phyloP scores from a whole-genome alignment of 129 eudicot species.

The Gnaphalium uliginosum region DNA sequence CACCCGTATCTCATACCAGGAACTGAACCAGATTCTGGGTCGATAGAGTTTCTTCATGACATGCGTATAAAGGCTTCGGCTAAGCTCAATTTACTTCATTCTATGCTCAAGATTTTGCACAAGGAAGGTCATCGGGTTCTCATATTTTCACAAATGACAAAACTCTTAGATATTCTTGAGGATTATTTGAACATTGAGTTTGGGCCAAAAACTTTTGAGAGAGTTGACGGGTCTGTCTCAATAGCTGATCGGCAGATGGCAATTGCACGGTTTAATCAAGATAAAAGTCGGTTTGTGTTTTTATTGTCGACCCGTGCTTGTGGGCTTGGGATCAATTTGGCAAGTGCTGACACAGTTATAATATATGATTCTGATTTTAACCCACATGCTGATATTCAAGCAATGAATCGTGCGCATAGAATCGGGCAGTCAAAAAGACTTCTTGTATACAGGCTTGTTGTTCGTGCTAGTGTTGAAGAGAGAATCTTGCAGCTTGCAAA shows the following conservation, averaged over 20 bases:
- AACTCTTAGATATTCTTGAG: slow-evolving; percentile 91
- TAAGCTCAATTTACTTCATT: slow-evolving; percentile 74
- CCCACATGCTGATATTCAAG: slow-evolving; percentile 98
- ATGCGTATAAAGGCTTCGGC: slow-evolving; percentile 98
- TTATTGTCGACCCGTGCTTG: slow-evolving; percentile 87
- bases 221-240: slow-evolving; percentile 97
- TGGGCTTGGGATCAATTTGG: slow-evolving; percentile 97
- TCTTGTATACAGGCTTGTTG: slow-evolving; percentile 90
- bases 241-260: slow-evolving; percentile 93
- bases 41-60: slow-evolving; percentile 86
- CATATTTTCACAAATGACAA: slow-evolving; percentile 95
- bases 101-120: slow-evolving; percentile 80
- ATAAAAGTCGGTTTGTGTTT: slow-evolving; percentile 83
- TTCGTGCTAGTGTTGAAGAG: slow-evolving; percentile 98
- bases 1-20: slow-evolving; percentile 97
- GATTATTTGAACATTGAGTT: slow-evolving; percentile 86
- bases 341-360: slow-evolving; percentile 96
- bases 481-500: slow-evolving; percentile 95
- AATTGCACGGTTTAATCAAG: slow-evolving; percentile 90
- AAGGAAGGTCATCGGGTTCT: slow-evolving; percentile 89
- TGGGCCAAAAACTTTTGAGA: slow-evolving; percentile 81
- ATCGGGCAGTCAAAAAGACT: slow-evolving; percentile 92
- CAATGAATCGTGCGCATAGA: slow-evolving; percentile 98
- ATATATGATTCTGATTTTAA: slow-evolving; percentile 96
- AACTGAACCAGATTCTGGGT: slow-evolving; percentile 92